Conservation (phyloP, 202 grass and related monocot genomes). For the Saccharum hybrid region DNA sequence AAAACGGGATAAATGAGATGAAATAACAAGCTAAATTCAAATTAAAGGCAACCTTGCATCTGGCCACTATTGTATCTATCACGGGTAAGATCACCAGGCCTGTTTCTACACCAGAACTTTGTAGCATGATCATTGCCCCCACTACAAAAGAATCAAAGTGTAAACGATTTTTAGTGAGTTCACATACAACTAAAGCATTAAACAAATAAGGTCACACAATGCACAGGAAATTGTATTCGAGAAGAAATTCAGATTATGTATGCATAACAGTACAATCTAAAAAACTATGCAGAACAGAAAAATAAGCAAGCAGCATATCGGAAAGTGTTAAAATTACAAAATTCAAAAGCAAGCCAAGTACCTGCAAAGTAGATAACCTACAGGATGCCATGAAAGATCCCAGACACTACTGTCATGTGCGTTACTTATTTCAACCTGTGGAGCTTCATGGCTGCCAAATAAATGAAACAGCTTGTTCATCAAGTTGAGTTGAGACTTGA, state of each 20-base stretch:
- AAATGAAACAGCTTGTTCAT: constrained; percentile 39
- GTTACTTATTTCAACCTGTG: constrained; percentile 86
- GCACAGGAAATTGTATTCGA: neutral
- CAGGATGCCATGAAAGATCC: constrained; percentile 99
- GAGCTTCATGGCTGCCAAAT: constrained; percentile 85
- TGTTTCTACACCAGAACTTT: constrained; percentile 97
- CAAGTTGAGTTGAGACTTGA: constrained; percentile 36
- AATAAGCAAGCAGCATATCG: neutral
- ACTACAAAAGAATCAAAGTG: constrained; percentile 43
- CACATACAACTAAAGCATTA: neutral
- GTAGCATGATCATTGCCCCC: constrained; percentile 98
- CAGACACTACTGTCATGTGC: constrained; percentile 97
- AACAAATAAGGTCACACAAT: constrained; percentile 5
- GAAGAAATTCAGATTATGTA: constrained; percentile 4
- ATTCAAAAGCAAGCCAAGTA: constrained; percentile 46
- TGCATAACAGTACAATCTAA: neutral
- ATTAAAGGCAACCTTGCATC: constrained; percentile 53
- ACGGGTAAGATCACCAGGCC: constrained; percentile 88
- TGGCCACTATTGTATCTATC: constrained; percentile 90
- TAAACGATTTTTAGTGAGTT: constrained; percentile 15
- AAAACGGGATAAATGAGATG: constrained; percentile 28
- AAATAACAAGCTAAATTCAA: constrained; percentile 26
- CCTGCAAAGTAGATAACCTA: constrained; percentile 99
- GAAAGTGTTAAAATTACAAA: neutral
- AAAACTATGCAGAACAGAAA: constrained; percentile 20